Percentiles rank a stretch among this genome's conserved stretches.
phyloP scores from a whole-genome alignment of 192 early-diverging fungal genomes.

The Entophlyctis luteolus region DNA sequence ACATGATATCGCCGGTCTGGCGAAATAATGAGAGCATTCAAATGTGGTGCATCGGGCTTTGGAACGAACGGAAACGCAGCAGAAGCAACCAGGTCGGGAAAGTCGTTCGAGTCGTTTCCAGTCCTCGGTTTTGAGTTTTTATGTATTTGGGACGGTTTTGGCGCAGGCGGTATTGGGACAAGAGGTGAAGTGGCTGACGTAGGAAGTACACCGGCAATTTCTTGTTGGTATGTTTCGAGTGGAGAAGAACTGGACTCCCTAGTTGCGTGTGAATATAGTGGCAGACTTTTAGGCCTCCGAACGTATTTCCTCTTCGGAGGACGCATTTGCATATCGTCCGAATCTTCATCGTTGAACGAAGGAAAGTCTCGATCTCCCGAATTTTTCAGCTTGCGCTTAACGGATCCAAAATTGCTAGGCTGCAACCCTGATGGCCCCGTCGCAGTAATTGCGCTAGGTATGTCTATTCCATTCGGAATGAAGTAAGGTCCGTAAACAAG shows the following conservation, averaged over 20 bases:
- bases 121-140: neutral
- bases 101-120: slow-evolving; percentile 1
- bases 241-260: neutral
- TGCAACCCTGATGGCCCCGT: neutral
- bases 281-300: neutral
- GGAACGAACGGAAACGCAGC: slow-evolving; percentile 6
- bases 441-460: neutral
- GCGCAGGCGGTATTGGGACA: neutral
- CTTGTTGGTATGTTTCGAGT: neutral
- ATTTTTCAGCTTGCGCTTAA: too few relatives aligned
- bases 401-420: too few relatives aligned
- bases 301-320: neutral
- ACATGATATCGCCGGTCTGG: neutral
- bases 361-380: neutral
- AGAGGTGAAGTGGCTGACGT: neutral
- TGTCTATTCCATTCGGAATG: neutral
- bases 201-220: neutral
- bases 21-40: neutral
- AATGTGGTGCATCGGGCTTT: neutral
- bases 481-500: slow-evolving; percentile 17
- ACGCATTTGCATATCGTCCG: neutral
- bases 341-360: neutral
- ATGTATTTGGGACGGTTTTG: neutral
- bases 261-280: neutral
- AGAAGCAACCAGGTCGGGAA: slow-evolving; percentile 4